A percentile compares a stretch with the other conserved stretches of the same genome.
phyloP scores from a whole-genome alignment of 768 basidiomycete species.

The Serendipita sp. region DNA sequence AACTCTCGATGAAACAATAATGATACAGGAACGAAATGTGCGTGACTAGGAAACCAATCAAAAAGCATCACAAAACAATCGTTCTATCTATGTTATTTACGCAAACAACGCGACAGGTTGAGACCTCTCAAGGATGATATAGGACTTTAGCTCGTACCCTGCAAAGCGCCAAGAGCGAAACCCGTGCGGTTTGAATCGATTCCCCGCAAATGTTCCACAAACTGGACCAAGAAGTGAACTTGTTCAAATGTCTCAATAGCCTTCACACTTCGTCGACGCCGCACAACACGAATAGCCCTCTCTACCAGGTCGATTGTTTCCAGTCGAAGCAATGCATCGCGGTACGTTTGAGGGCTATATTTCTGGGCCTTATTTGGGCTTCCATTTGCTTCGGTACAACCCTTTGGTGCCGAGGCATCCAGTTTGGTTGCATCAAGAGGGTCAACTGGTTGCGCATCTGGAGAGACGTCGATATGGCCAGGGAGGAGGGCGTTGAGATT shows the following conservation, averaged over 20 bases:
- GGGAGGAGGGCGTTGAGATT: slow-evolving; percentile 9
- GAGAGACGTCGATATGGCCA: slow-evolving; percentile 1
- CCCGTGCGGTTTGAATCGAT: background rate
- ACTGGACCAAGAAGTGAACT: slow-evolving; percentile 67
- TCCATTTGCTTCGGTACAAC: background rate
- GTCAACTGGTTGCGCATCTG: background rate
- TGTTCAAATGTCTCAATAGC: slow-evolving; percentile 92
- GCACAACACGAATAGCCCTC: slow-evolving; percentile 51
- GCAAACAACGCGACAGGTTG: no score
- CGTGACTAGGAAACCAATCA: no score
- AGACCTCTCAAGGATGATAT: no score
- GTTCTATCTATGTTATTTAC: no score
- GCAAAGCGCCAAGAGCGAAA: no score
- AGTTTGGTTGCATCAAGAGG: background rate
- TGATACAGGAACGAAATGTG: no score
- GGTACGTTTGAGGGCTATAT: slow-evolving; percentile 5
- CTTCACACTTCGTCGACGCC: slow-evolving; percentile 66
- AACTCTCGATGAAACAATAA: no score
- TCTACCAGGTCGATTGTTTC: slow-evolving; percentile 54
- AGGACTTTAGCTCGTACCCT: no score
- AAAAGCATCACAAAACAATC: no score
- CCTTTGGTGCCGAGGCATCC: background rate
- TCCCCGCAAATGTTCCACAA: slow-evolving; percentile 40
- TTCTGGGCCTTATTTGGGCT: background rate
- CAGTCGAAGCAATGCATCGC: slow-evolving; percentile 16